Base-by-base conservation (phyloP, 2,329 filamentous ascomycete species). In the Stachybotrys chlorohalonatus region DNA sequence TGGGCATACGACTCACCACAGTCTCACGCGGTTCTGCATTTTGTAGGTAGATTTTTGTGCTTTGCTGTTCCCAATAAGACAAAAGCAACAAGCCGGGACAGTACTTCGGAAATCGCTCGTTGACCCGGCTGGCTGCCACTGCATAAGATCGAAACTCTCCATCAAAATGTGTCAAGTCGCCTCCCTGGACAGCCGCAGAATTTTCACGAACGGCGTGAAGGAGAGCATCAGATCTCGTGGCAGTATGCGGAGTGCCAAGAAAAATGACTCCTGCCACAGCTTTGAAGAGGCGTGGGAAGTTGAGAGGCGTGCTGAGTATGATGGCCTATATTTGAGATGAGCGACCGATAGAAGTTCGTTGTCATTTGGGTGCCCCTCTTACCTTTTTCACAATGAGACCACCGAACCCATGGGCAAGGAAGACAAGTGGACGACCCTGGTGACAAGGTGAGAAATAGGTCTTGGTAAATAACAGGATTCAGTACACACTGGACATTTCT, bases 351-450 rank as follows among this genome's bases (percentile, higher is more conserved):
- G 16, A 11, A 30, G 11, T 16, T 9, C 9, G 8, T 6, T 30
- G 47, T 16, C 8, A n/a, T 11, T 46, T 50, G 52, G 24, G 6
- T 31, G n/a, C 52, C 49, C 47, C n/a, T n/a, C 53, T 6, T 11
- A 60, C 62, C 57, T 62, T 64, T 36, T 64, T 64, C 6, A 63
- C 57, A 9, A 64, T 60, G 31, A 52, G 53, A 5, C 62, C 62
- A 8, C 62, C 62, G 17, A 64, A 58, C 1, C 62, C 62, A 51
- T 64, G 62, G 2, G 60, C 62, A 39, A 64, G 47, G 54, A 64
- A 63, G 51, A 63, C 54, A 2, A 62, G 51, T 2, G 62, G 60
- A 5, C 56, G 53, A 15, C 55, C 58, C 62, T 63, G 7, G 5
- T 17, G 42, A n/a, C n/a, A 15, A 45, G 11, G 39, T 45, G 39